phyloP scores from a whole-genome alignment of 148 eudicot genomes.

The Cornus controversa region DNA sequence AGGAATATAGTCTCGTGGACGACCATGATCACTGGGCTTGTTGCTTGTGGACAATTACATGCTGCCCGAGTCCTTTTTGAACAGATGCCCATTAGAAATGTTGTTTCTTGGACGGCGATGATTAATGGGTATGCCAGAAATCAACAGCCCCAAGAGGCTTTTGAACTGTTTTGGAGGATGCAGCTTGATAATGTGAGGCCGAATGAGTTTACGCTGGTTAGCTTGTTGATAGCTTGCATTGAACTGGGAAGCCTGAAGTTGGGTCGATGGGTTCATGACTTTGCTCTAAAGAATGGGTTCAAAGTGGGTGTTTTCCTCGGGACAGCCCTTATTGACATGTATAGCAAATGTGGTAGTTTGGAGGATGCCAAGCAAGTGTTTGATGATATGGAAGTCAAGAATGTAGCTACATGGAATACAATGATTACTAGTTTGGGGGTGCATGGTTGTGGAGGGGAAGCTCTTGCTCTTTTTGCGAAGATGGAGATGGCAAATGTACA shows the following conservation, averaged over 20 bases:
- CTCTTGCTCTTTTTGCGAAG: slow-evolving; percentile 39
- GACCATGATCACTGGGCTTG: slow-evolving; percentile 56
- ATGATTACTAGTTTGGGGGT: slow-evolving; percentile 75
- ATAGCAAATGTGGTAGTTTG: slow-evolving; percentile 73
- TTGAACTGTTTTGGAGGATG: slow-evolving; percentile 54
- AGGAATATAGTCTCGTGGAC: slow-evolving; percentile 72
- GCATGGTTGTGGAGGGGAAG: slow-evolving; percentile 62
- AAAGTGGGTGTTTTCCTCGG: slow-evolving; percentile 52
- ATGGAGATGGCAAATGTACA: slow-evolving; percentile 45
- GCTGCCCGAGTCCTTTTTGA: slow-evolving; percentile 44
- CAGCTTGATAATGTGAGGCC: slow-evolving; percentile 49
- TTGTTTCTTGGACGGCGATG: slow-evolving; percentile 69
- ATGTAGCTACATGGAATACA: slow-evolving; percentile 69
- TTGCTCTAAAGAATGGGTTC: slow-evolving; percentile 52
- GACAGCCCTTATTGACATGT: slow-evolving; percentile 73
- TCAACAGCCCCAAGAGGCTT: slow-evolving; percentile 40
- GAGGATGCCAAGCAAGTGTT: slow-evolving; percentile 53
- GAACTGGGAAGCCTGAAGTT: slow-evolving; percentile 52
- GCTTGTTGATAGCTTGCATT: slow-evolving; percentile 52
- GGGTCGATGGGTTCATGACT: slow-evolving; percentile 63
- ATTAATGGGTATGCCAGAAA: slow-evolving; percentile 53
- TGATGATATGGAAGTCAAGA: slow-evolving; percentile 42
- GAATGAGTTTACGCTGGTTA: slow-evolving; percentile 59
- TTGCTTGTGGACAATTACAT: slow-evolving; percentile 43
- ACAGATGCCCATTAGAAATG: slow-evolving; percentile 55